Conservation (phyloP, 75 land plant genomes). For the Larix kaempferi region DNA sequence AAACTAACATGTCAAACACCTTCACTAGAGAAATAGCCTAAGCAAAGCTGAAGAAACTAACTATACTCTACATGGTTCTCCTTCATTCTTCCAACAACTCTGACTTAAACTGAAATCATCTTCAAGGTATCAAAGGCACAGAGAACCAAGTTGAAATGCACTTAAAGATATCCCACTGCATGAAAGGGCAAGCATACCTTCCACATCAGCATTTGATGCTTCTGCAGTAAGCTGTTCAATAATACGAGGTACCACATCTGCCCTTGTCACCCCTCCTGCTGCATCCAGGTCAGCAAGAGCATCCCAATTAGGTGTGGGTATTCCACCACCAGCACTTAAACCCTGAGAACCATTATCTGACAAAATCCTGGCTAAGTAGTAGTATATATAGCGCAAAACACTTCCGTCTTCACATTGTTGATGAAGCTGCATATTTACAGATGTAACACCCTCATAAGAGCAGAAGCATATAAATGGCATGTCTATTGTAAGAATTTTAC, state of each 20-base stretch:
- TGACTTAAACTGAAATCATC: background rate
- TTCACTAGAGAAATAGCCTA: background rate
- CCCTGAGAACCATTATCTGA: constrained; percentile 93
- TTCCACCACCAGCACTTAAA: constrained; percentile 85
- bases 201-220: constrained; percentile 68
- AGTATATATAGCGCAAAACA: constrained; percentile 93
- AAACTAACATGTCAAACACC: background rate
- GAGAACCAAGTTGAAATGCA: background rate
- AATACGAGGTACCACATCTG: constrained; percentile 93
- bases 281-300: constrained; percentile 94
- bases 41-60: background rate
- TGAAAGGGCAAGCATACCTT: constrained; percentile 35
- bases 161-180: constrained; percentile 1
- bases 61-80: background rate
- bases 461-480: background rate
- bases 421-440: constrained; percentile 64
- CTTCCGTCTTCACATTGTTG: constrained; percentile 92
- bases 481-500: background rate
- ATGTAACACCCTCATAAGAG: background rate
- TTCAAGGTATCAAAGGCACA: background rate
- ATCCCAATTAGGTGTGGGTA: constrained; percentile 99
- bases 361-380: constrained; percentile 87
- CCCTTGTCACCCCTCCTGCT: constrained; percentile 95
- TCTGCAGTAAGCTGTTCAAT: constrained; percentile 70
- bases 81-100: background rate